Percentiles rank a stretch among this genome's conserved stretches.
Evolutionary conservation across 768 basidiomycete species (phyloP).

Genomic region (Lepiota subincarnata): DNA sequence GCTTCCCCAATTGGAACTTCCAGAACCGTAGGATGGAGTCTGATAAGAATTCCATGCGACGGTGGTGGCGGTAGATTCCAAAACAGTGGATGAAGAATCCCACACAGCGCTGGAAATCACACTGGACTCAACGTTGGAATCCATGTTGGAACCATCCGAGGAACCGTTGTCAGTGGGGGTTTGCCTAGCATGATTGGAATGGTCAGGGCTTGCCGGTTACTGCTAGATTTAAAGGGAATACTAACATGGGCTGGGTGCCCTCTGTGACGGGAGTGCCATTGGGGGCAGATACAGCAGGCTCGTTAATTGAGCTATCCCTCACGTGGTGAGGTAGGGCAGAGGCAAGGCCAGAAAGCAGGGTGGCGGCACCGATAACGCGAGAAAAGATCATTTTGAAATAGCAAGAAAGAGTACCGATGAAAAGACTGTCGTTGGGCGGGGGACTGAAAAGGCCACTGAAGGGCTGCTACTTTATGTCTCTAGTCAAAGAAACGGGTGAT

Average conservation of each 20-base stretch:
- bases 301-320: conserved; percentile 32
- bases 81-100: not conserved
- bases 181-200: not conserved
- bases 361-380: conserved; percentile 50
- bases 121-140: not conserved
- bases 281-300: conserved; percentile 43
- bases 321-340: conserved; percentile 45
- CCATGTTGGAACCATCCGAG: not conserved
- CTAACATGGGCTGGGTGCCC: conserved; percentile 33
- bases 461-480: conserved; percentile 51
- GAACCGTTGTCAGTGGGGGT: conserved; percentile 6
- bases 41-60: conserved; percentile 19
- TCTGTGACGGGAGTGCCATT: conserved; percentile 43
- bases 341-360: conserved; percentile 48
- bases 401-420: conserved; percentile 35
- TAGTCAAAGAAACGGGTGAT: conserved; percentile 67
- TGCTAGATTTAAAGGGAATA: not conserved
- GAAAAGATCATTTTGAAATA: conserved; percentile 58
- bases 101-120: not conserved
- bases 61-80: conserved; percentile 13
- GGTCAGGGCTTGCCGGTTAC: not conserved
- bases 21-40: conserved; percentile 58
- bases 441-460: conserved; percentile 58
- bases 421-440: conserved; percentile 35
- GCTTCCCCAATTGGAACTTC: conserved; percentile 52